Conservation (phyloP, 192 early-diverging fungal genomes). For the Neocallimastix lanati region DNA sequence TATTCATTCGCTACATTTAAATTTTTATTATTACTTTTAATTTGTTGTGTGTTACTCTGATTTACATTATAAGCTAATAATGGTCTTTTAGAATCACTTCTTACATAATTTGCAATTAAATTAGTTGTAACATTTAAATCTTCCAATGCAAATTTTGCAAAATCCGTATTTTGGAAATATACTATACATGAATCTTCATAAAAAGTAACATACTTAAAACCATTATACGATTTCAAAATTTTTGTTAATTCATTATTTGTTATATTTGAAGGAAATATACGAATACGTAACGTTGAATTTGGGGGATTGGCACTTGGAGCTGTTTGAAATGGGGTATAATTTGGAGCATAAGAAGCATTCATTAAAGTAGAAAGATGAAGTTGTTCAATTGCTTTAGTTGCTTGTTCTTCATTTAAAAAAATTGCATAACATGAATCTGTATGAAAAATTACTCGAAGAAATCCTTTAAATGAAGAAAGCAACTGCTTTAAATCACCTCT, state of each 20-base stretch:
- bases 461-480: background rate
- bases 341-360: background rate
- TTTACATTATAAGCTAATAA: background rate
- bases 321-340: background rate
- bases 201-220: background rate
- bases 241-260: background rate
- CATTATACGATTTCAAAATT: background rate
- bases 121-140: background rate
- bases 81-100: background rate
- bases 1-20: background rate
- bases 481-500: background rate
- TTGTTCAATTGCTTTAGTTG: background rate
- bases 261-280: background rate
- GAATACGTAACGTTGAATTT: background rate
- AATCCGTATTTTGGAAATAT: background rate
- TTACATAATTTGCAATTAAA: background rate
- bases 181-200: background rate
- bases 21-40: background rate
- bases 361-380: background rate
- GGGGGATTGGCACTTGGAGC: background rate
- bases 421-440: background rate
- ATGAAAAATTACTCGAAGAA: background rate
- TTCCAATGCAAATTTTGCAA: background rate
- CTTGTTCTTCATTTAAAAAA: background rate
- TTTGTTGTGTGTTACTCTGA: background rate